Evolutionary conservation across 371 early-diverging fungal genomes (phyloP), one percentile per base, ranked within the genome.

Genomic region (Mortierella sp.): DNA sequence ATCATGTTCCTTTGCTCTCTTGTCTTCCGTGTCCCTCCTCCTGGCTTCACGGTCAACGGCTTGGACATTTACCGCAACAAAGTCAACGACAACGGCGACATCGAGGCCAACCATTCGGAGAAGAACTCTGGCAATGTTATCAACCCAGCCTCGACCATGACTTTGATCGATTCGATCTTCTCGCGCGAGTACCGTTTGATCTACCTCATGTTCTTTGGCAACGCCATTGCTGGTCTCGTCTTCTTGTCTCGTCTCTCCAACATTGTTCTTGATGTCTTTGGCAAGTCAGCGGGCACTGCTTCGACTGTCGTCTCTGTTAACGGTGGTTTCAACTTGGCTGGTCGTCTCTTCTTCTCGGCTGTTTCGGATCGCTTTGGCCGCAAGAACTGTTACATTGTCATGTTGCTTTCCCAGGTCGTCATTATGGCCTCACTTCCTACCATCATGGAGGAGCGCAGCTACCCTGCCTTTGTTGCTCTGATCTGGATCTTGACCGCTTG

Each of bases 11-110:
- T 84, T 84, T 72, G 80, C 68, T 16, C 28, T 83, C 18, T 84
- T 61, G 84, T 87, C 48, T 79, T 90, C 30, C 81, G 86, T 43
- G 83, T 87, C 51, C 90, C 90, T 11, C 90, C 90, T 21, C 88
- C 88, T 1, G 88, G 86, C 28, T 88, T 84, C 82, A 62, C 65
- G 29, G 73, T 86, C 70, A 83, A 85, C 44, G 88, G 87, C 28
- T 68, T 89, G 47, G 80, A 68, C 62, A 72, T 82, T 53, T 64
- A 84, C 63, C 76, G 81, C 21, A 58, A 76, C 62, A 77, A 82
- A 76, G 81, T 82, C 11, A n/a, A 16, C 14, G 16, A 28, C 11
- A 28, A 0, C 14, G 30, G 29, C 14, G 28, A 21, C 11, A 6
- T 28, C 7, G 30, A 18, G 23, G 68, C 51, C 6, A 37, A 43